Conservation (phyloP, 2,329 filamentous ascomycete species). For the Arthroderma sp. region DNA sequence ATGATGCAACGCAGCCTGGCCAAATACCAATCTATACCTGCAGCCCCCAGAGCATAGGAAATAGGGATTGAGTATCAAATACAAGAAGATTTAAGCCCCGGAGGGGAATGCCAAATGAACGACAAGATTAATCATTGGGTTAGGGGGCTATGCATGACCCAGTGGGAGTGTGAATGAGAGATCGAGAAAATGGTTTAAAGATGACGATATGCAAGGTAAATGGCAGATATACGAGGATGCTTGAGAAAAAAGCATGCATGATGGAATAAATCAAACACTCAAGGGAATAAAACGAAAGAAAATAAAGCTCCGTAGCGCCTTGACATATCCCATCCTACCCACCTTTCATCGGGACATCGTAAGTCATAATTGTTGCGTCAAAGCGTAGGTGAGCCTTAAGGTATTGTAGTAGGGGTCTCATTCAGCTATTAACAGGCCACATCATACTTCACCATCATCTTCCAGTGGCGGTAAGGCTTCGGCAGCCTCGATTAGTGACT, state of each 20-base stretch:
- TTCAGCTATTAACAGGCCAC: conserved; percentile 1
- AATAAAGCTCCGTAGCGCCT: not conserved
- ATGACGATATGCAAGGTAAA: not conserved
- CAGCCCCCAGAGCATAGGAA: not conserved
- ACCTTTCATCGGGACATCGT: not conserved
- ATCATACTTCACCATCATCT: conserved; percentile 10
- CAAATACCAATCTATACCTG: conserved; percentile 1
- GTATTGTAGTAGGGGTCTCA: not conserved
- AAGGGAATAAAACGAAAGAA: not conserved
- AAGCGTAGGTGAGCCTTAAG: not conserved
- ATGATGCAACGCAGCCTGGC: not conserved
- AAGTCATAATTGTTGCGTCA: not conserved
- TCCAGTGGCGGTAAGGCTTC: conserved; percentile 5
- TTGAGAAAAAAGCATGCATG: not conserved
- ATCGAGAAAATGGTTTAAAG: not conserved
- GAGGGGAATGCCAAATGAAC: not conserved
- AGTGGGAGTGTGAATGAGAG: not conserved
- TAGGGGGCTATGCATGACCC: not conserved
- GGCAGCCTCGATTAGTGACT: conserved; percentile 8
- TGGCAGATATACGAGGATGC: not conserved
- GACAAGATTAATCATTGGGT: not conserved
- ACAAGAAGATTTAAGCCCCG: not conserved
- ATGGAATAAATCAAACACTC: too few species aligned
- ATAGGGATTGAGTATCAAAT: not conserved
- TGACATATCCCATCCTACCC: not conserved